phyloP scores from a whole-genome alignment of 345 rosid species.

The Boechera stricta region DNA sequence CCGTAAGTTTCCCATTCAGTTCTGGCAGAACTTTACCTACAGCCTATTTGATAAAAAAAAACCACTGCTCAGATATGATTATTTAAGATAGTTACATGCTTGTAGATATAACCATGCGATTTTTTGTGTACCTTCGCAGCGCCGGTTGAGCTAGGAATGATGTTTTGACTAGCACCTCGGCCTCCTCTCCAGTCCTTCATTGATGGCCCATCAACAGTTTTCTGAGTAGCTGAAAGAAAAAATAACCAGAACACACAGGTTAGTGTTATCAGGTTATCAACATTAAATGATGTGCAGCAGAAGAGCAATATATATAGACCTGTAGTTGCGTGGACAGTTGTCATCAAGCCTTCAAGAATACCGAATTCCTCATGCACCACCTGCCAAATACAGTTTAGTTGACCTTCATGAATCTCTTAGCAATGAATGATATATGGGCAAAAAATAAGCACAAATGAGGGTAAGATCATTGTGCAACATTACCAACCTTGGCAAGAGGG shows the following conservation, averaged over 20 bases:
- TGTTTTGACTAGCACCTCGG: slow-evolving; percentile 95
- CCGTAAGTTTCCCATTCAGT: slow-evolving; percentile 97
- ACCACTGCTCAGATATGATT: slow-evolving; percentile 14
- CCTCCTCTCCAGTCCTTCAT: slow-evolving; percentile 99
- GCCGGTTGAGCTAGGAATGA: slow-evolving; percentile 99
- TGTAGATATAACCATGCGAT: not conserved
- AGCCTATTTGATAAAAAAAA: slow-evolving; percentile 55
- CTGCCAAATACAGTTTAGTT: slow-evolving; percentile 47
- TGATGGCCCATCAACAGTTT: slow-evolving; percentile 98
- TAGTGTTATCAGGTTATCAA: slow-evolving; percentile 12
- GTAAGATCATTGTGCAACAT: not conserved
- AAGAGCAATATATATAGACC: slow-evolving; percentile 54
- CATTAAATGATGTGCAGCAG: slow-evolving; percentile 16
- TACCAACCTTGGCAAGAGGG: slow-evolving; percentile 96
- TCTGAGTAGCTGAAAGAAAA: slow-evolving; percentile 81
- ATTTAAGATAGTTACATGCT: slow-evolving; percentile 6
- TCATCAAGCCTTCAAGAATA: slow-evolving; percentile 95
- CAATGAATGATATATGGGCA: not conserved
- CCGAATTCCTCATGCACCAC: slow-evolving; percentile 99
- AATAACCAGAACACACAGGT: slow-evolving; percentile 21
- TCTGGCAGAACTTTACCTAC: slow-evolving; percentile 99
- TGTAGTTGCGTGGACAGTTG: slow-evolving; percentile 99
- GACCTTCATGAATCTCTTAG: slow-evolving; percentile 5
- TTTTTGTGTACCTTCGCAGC: slow-evolving; percentile 81
- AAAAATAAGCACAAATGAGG: not conserved